Evolutionary conservation across 805 yeast genomes (phyloP).

Genomic region (Metschnikowia picachoensis): DNA sequence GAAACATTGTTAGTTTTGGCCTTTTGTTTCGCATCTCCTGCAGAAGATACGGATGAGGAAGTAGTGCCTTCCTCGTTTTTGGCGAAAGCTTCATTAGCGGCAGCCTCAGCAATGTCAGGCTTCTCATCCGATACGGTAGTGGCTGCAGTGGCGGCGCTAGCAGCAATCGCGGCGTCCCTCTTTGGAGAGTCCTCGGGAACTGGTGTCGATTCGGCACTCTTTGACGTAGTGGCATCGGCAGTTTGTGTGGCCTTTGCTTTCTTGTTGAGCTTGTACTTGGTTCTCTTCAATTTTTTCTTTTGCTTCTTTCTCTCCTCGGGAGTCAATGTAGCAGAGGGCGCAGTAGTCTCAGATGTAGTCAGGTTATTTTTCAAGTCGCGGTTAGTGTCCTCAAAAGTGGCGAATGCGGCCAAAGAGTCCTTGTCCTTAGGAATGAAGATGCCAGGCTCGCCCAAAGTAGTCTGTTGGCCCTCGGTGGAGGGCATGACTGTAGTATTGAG

Average conservation of each 20-base stretch:
- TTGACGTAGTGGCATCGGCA: constrained; percentile 7
- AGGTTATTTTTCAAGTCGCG: constrained; percentile 46
- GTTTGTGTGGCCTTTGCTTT: constrained; percentile 23
- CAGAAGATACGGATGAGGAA: neutral
- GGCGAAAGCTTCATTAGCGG: constrained; percentile 5
- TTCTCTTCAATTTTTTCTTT: constrained; percentile 43
- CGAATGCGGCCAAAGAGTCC: constrained; percentile 62
- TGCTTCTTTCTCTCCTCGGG: constrained; percentile 29
- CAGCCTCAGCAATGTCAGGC: neutral
- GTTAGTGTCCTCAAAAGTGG: constrained; percentile 48
- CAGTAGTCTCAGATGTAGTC: constrained; percentile 13
- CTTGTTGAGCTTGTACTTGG: constrained; percentile 41
- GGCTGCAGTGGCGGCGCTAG: constrained; percentile 4
- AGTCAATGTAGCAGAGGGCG: constrained; percentile 13
- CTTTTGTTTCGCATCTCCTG: constrained; percentile 1
- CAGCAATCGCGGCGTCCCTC: neutral
- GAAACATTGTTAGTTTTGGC: neutral
- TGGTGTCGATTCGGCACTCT: constrained; percentile 7
- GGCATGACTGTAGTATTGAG: constrained; percentile 45
- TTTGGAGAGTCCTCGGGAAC: constrained; percentile 9
- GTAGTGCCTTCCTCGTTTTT: neutral
- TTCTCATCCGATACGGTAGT: neutral
- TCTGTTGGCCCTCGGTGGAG: constrained; percentile 38
- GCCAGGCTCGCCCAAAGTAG: constrained; percentile 69
- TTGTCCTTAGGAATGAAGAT: constrained; percentile 61